A percentile compares a stretch with the other conserved stretches of the same genome.
These are phyloP conservation scores for Candida smagusa DNA, from an alignment of 1,139 yeast species.

Conservation along the genomic window DNA sequence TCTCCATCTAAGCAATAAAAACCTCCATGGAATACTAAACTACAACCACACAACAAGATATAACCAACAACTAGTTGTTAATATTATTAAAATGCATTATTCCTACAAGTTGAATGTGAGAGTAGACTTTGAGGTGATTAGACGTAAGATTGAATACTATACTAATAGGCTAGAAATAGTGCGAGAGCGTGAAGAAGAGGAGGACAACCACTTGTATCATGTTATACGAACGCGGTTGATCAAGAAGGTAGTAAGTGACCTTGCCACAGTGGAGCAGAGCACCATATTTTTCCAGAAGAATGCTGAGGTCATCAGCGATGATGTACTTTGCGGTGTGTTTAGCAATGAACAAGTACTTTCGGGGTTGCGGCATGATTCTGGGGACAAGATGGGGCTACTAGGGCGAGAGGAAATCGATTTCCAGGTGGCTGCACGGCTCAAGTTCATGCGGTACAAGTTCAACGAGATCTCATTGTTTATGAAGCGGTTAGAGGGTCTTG, in stretches of 20 bases:
- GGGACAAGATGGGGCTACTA: conserved; percentile 5
- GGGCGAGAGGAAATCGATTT: conserved; percentile 6
- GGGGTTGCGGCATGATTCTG: conserved; percentile 1
- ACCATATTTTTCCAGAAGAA: no score
- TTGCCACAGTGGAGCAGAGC: not conserved
- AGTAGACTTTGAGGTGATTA: conserved; percentile 9
- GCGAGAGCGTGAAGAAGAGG: not conserved
- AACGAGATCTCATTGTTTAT: conserved; percentile 11
- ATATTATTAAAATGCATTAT: conserved; percentile 13
- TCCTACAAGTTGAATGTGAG: conserved; percentile 9
- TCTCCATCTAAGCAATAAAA: conserved; percentile 25
- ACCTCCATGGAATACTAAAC: conserved; percentile 20
- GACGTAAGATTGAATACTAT: conserved; percentile 11
- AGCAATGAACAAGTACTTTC: conserved; percentile 3
- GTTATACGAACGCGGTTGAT: not conserved
- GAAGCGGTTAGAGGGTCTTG: conserved; percentile 3
- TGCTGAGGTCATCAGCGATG: conserved; percentile 3
- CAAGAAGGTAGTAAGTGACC: conserved; percentile 1
- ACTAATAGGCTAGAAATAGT: not conserved
- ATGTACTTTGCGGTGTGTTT: conserved; percentile 2
- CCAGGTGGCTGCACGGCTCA: conserved; percentile 10
- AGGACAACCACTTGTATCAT: not conserved
- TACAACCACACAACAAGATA: conserved; percentile 9
- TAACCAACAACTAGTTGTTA: conserved; percentile 9
- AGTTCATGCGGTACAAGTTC: conserved; percentile 13